Evolutionary conservation across 2,329 filamentous ascomycete genomes (phyloP), one percentile per base, ranked within the genome.

Genomic region (Tricladium varicosporioides): DNA sequence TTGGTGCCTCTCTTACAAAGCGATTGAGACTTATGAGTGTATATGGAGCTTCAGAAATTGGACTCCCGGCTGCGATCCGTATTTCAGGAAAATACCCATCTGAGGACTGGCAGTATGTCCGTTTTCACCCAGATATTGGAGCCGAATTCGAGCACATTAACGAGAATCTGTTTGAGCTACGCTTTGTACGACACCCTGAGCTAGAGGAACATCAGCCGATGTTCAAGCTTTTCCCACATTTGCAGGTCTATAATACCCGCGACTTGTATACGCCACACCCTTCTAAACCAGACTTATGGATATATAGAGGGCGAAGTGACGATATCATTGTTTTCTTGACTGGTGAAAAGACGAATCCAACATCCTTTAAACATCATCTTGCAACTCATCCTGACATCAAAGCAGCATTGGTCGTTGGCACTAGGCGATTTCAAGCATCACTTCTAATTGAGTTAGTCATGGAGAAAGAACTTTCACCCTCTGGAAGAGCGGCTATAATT

Each of bases 121-220:
- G 47, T 16, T 46, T 52, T 33, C 40, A 51, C 15, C 48, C 54
- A 40, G 16, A 14, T 19, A 14, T 52, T 16, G 40, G 36, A n/a
- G n/a, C 15, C n/a, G 18, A 53, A 36, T 51, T 56, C 16, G 5
- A 16, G 18, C 48, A 33, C 10, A 15, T 31, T 9, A 14, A 40
- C 11, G 36, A n/a, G 11, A 75, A 73, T 45, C 75, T 75, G 2
- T 73, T 75, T 51, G 77, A 77, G 58, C 43, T 40, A 40, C n/a
- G 36, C 11, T 13, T 40, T 11, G n/a, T 40, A 4, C 36, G 36
- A 40, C 11, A 40, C n/a, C 36, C 11, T 4, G n/a, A 40, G 3
- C 36, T 40, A n/a, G 36, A 40, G n/a, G 36, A 40, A 40, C 36
- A n/a, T 13, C 36, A n/a, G n/a, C 36, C 36, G 5, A 40, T 40